phyloP scores from a whole-genome alignment of 2,329 filamentous ascomycete species.

The Pseudocercospora pini-densiflorae region DNA sequence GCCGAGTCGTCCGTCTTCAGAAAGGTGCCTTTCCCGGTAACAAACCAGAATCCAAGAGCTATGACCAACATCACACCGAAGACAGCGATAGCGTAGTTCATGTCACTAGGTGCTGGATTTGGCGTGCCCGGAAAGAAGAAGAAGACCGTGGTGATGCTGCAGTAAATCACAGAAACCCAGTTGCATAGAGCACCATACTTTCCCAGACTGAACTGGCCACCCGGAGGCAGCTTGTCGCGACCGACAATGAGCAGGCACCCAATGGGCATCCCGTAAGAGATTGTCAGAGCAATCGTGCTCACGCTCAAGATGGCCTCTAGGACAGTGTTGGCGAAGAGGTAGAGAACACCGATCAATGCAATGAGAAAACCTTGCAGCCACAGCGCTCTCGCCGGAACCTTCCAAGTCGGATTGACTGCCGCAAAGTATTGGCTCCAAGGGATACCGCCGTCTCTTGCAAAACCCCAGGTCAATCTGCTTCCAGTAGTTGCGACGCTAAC shows the following conservation, averaged over 20 bases:
- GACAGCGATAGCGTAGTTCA: slow-evolving; percentile 63
- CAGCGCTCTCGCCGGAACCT: slow-evolving; percentile 57
- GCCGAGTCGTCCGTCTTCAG: slow-evolving; percentile 28
- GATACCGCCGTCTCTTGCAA: slow-evolving; percentile 34
- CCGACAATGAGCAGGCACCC: slow-evolving; percentile 49
- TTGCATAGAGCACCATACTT: slow-evolving; percentile 34
- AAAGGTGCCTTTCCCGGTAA: slow-evolving; percentile 51
- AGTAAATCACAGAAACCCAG: slow-evolving; percentile 58
- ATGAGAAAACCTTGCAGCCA: slow-evolving; percentile 57
- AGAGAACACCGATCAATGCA: slow-evolving; percentile 56
- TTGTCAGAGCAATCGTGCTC: slow-evolving; percentile 47
- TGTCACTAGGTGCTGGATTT: slow-evolving; percentile 53
- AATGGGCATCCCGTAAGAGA: slow-evolving; percentile 48
- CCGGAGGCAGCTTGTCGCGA: slow-evolving; percentile 57
- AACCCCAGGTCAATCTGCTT: slow-evolving; percentile 35
- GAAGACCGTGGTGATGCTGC: slow-evolving; percentile 57
- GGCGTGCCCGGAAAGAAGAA: slow-evolving; percentile 59
- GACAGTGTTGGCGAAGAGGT: slow-evolving; percentile 44
- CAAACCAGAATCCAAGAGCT: slow-evolving; percentile 56
- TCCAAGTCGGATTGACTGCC: slow-evolving; percentile 54
- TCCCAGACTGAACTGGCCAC: slow-evolving; percentile 50
- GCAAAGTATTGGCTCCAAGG: slow-evolving; percentile 37
- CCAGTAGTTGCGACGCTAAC: slow-evolving; percentile 54
- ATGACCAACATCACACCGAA: slow-evolving; percentile 61
- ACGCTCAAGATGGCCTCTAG: slow-evolving; percentile 52